phyloP scores from a whole-genome alignment of 2,329 filamentous ascomycete species.

The Thermoascus crustaceus region DNA sequence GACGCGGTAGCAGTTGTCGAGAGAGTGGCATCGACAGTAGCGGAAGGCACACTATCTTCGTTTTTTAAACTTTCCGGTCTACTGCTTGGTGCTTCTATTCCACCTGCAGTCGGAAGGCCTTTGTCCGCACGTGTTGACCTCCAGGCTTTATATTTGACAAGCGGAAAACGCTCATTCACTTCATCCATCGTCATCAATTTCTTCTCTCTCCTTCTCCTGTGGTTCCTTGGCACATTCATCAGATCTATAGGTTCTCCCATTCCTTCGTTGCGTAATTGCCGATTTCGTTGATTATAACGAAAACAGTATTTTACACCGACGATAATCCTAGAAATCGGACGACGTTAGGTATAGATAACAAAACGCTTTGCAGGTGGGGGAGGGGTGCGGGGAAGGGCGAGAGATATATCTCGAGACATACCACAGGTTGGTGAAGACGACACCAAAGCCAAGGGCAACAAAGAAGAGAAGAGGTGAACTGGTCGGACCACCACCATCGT shows the following conservation, averaged over 20 bases:
- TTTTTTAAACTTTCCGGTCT: constrained; percentile 65
- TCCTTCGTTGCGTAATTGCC: constrained; percentile 65
- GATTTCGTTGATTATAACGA: constrained; percentile 90
- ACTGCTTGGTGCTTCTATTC: constrained; percentile 65
- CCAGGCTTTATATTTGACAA: constrained; percentile 96
- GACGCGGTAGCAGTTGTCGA: constrained; percentile 15
- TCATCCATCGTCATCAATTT: constrained; percentile 99
- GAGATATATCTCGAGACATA: constrained; percentile 43
- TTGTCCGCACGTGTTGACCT: constrained; percentile 72
- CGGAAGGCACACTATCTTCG: constrained; percentile 41
- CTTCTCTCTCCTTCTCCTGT: constrained; percentile 85
- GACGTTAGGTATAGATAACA: constrained; percentile 7
- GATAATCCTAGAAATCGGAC: constrained; percentile 69
- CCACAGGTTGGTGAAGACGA: constrained; percentile 98
- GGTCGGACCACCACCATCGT: constrained; percentile 43
- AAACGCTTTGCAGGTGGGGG: no score
- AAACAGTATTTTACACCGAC: constrained; percentile 99
- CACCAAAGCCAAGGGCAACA: constrained; percentile 90
- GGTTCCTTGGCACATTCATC: constrained; percentile 73
- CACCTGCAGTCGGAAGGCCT: constrained; percentile 75
- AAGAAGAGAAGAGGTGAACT: constrained; percentile 81
- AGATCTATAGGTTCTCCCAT: constrained; percentile 85
- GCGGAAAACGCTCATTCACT: constrained; percentile 92
- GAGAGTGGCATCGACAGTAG: constrained; percentile 16
- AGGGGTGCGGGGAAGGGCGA: no score